Evolutionary conservation across 2,329 filamentous ascomycete genomes (phyloP), one percentile per base, ranked within the genome.

Genomic region (Penicillium carneum): DNA sequence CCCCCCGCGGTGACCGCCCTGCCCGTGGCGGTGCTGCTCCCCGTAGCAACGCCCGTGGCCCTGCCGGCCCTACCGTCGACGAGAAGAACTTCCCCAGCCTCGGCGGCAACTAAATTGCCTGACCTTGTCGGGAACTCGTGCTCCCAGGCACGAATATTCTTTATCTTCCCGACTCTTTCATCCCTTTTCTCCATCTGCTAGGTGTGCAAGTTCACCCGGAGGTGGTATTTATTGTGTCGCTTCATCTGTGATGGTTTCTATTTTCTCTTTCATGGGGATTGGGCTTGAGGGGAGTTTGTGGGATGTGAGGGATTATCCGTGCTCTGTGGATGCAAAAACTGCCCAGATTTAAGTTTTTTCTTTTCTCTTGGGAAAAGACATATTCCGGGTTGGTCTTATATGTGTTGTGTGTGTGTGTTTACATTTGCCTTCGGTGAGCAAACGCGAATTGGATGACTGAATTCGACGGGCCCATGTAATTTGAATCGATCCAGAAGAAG

Each of bases 71-170:
- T 67, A 74, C 76, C 67, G 77, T 80, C 60, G 78, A 80, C 69
- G 78, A 80, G 72, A 79, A 79, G 76, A 80, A 80, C 76, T 80
- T 80, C 76, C 78, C 78, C 69, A 77, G 72, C 72, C 76, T 80
- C 65, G 78, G 78, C 63, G 70, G 69, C 67, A 78, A 78, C 74
- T 79, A 76, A 75, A 68, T 59, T 43, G 33, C 54, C 56, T 50
- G 34, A 50, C 38, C 4, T 46, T 43, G 36, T 38, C 26, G 33
- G 58, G 58, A 56, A 56, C 46, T 54, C 48, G 38, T 56, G 58
- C 53, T 61, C 58, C 53, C 46, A 39, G 58, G 33, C 26, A 18
- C 33, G 58, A 31, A 50, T 41, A 6, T 36, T 11, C 12, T 49
- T 56, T 18, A 14, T 41, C 29, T 55, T 48, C 31, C 31, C 36